Conservation (phyloP, 2,329 filamentous ascomycete species). For the Neofusicoccum ribis region DNA sequence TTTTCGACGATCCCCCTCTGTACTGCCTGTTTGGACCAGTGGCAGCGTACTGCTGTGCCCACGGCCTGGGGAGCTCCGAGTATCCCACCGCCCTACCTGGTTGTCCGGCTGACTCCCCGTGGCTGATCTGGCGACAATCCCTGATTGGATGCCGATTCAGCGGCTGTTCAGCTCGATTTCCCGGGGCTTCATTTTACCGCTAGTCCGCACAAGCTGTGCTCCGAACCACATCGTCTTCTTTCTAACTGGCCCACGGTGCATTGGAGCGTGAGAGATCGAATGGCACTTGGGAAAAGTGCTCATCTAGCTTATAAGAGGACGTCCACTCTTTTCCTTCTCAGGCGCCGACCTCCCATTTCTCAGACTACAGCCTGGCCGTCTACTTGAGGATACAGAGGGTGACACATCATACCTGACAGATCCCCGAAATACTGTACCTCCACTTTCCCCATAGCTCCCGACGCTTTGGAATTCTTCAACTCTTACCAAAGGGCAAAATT, state of each 20-base stretch:
- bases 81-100: background rate
- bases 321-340: background rate
- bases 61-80: background rate
- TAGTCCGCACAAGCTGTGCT: background rate
- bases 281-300: background rate
- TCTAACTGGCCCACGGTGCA: background rate
- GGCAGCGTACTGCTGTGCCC: background rate
- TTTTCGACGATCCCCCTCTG: background rate
- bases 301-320: background rate
- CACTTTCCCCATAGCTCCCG: background rate
- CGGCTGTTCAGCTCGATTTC: background rate
- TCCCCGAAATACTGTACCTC: background rate
- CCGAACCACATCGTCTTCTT: background rate
- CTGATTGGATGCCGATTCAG: conserved; percentile 1
- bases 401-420: background rate
- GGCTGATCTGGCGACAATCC: conserved; percentile 1
- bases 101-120: conserved; percentile 9
- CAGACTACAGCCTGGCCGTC: background rate
- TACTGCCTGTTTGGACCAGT: background rate
- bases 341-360: background rate
- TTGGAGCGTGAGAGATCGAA: background rate
- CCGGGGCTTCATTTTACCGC: background rate
- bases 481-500: background rate
- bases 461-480: background rate
- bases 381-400: too few relatives aligned